Conservation (phyloP, 2,329 filamentous ascomycete genomes). For the Stemphylium vesicarium region DNA sequence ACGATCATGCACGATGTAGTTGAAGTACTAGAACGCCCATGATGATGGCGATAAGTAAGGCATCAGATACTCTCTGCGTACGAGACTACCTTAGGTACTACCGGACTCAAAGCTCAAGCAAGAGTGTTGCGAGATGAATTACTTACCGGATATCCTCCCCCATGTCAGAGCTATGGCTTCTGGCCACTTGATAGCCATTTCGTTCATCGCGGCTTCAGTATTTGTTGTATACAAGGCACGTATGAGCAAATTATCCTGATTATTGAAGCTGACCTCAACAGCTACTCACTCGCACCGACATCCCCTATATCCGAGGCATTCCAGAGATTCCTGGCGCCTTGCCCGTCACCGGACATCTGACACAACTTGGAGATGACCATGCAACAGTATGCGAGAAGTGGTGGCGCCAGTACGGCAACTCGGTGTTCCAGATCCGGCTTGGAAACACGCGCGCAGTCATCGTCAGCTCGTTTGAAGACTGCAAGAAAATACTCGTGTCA, state of each 20-base stretch:
- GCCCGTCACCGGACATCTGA: constrained; percentile 59
- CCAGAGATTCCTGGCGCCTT: constrained; percentile 59
- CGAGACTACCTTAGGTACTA: too few relatives aligned
- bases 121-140: not conserved
- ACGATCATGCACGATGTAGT: constrained; percentile 9
- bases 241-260: too few relatives aligned
- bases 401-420: constrained; percentile 57
- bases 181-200: not conserved
- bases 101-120: not conserved
- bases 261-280: not conserved
- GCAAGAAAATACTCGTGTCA: constrained; percentile 57
- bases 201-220: not conserved
- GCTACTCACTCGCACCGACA: constrained; percentile 51
- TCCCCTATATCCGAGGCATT: constrained; percentile 57
- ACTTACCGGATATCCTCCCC: constrained; percentile 2
- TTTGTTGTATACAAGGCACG: constrained; percentile 11
- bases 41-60: constrained; percentile 1
- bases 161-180: constrained; percentile 1
- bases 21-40: not conserved
- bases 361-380: constrained; percentile 61
- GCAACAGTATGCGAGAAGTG: constrained; percentile 59
- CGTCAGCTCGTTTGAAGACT: constrained; percentile 61
- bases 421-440: constrained; percentile 60
- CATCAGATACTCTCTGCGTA: too few relatives aligned
- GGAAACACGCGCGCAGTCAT: constrained; percentile 62